Evolutionary conservation across 2,329 filamentous ascomycete genomes (phyloP).

Genomic region (Talaromyces amestolkiae): DNA sequence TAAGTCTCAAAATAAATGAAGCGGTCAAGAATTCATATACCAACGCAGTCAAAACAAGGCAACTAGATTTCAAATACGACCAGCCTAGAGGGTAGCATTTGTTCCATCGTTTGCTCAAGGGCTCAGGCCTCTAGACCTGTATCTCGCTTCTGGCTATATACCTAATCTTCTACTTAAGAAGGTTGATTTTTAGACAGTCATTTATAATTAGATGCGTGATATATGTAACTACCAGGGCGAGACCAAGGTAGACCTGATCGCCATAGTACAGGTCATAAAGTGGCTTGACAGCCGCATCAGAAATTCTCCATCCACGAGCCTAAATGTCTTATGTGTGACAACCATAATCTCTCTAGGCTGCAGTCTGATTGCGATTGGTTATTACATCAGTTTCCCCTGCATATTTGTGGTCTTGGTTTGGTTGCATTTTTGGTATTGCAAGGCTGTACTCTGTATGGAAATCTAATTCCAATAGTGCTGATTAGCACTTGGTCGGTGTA

Average conservation of each 20-base stretch:
- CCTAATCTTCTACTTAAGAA: not conserved
- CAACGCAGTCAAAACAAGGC: not conserved
- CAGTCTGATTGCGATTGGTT: not conserved
- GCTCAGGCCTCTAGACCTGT: not conserved
- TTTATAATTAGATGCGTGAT: not conserved
- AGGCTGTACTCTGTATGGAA: not conserved
- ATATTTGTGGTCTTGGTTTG: not conserved
- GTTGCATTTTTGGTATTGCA: not conserved
- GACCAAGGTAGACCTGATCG: not conserved
- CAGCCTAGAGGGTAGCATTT: not conserved
- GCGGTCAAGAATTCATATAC: not conserved
- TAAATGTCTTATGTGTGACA: not conserved
- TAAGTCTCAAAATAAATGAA: not conserved
- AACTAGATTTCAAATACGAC: not conserved
- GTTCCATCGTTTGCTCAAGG: not conserved
- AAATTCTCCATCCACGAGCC: not conserved
- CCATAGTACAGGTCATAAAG: conserved; percentile 1
- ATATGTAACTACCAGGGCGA: not conserved
- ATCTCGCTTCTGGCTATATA: not conserved
- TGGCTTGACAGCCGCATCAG: not conserved
- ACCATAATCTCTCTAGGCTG: not conserved
- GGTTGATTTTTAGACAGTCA: not conserved
- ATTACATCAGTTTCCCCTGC: not conserved
- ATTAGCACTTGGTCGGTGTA: not conserved
- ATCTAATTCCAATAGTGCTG: not conserved